Evolutionary conservation across 2,329 filamentous ascomycete species (phyloP), one percentile per base, ranked within the genome.

Genomic region (Fusarium sp.): DNA sequence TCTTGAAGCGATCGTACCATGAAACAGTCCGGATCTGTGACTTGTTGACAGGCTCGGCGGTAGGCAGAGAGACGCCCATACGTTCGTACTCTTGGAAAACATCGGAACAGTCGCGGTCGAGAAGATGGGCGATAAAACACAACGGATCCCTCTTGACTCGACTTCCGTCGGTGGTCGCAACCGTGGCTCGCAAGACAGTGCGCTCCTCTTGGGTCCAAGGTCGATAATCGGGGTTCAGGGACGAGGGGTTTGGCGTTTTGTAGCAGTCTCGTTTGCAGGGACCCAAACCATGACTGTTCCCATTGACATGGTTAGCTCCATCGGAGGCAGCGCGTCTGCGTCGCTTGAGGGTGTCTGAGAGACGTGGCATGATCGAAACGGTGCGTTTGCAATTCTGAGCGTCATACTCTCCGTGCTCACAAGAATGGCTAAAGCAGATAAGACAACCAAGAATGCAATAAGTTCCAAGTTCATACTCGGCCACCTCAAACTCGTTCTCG

Each of bases 391-490:
- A 78, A 54, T 86, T 85, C 56, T 81, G 88, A 60, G 87, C 86
- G 64, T 89, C 87, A 61, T 90, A 90, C 64, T 90, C 89, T 54
- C 89, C 89, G 71, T 91, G 89, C 76, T 91, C 89, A 68, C 89
- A 91, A 14, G 89, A 90, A 78, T 91, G 87, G 60, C 88, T 88
- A 76, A 86, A 88, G 80, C 89, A 91, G 61, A 90, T 87, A n/a
- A 90, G 80, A 74, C 89, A 91, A 14, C 87, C 88, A 18, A 91
- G 83, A 11, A 88, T 84, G 35, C 86, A 85, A 76, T 90, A 90
- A 2, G 88, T 90, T 58, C 87, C 87, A 27, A 91, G 77, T 39
- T 85, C 84, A 25, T 83, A 83, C 74, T 89, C 87, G 14, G 86
- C 84, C 64, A 84, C 71, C 8, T 84, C 83, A 35, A 84, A 81